These are phyloP conservation scores for Pseudomonodictys pantanalensis DNA, from an alignment of 495 filamentous ascomycete species.

Conservation along the genomic window DNA sequence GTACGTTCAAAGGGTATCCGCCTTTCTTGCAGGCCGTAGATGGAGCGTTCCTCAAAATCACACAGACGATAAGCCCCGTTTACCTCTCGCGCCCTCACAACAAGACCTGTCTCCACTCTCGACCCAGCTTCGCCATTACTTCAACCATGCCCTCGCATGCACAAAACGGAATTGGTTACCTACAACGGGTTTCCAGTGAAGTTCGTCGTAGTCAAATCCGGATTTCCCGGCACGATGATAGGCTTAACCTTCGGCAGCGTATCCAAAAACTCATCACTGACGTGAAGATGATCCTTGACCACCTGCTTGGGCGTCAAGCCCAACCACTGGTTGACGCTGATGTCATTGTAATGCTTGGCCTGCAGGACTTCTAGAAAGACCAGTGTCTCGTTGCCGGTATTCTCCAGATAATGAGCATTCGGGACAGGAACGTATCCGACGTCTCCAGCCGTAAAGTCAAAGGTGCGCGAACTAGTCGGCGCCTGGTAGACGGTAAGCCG, in stretches of 20 bases:
- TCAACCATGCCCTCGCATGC: too few relatives aligned
- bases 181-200: conserved; percentile 18
- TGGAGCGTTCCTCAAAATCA: too few relatives aligned
- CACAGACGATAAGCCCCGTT: too few relatives aligned
- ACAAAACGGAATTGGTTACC: too few relatives aligned
- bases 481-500: conserved; percentile 68
- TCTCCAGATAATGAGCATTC: conserved; percentile 70
- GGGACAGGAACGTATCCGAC: conserved; percentile 66
- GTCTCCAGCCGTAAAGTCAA: conserved; percentile 71
- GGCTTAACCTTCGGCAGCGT: conserved; percentile 33
- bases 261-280: conserved; percentile 19
- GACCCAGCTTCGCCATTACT: too few relatives aligned
- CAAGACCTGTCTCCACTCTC: too few relatives aligned
- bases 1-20: too few relatives aligned
- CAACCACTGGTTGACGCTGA: conserved; percentile 66
- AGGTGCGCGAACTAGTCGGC: conserved; percentile 57
- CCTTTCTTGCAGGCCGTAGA: too few relatives aligned
- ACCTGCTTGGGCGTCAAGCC: conserved; percentile 60
- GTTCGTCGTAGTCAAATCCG: conserved; percentile 30
- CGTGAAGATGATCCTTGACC: conserved; percentile 43
- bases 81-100: too few relatives aligned
- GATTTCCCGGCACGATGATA: conserved; percentile 34
- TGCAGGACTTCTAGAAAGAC: conserved; percentile 69
- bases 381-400: conserved; percentile 63
- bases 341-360: conserved; percentile 60